Evolutionary conservation across 352 stramenopile genomes (phyloP).

Genomic region (Lagenidium sp.): DNA sequence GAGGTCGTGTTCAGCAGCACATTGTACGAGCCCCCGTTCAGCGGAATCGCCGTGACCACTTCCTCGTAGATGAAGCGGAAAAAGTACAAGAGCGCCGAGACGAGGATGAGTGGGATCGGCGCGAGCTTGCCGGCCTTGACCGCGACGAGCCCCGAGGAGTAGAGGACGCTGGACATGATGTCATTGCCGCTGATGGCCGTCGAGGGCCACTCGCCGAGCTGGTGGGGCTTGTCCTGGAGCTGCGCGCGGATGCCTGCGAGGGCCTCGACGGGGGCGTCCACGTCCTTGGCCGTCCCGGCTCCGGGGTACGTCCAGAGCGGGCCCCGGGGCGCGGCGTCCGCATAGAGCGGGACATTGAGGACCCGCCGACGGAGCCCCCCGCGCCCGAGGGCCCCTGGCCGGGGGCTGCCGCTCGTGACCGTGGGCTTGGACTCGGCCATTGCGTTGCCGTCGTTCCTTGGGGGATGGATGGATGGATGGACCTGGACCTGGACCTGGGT

Average conservation of each 20-base stretch:
- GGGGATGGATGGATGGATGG: too few species aligned
- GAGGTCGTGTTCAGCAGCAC: constrained; percentile 81
- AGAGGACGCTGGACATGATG: constrained; percentile 71
- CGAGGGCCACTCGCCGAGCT: constrained; percentile 55
- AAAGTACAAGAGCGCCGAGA: constrained; percentile 38
- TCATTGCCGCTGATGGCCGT: constrained; percentile 86
- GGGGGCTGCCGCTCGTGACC: too few species aligned
- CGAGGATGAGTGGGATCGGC: constrained; percentile 57
- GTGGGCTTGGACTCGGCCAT: background rate
- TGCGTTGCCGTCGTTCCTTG: too few species aligned
- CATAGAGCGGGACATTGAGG: constrained; percentile 9
- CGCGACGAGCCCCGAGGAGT: constrained; percentile 32
- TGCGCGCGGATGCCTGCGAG: constrained; percentile 16
- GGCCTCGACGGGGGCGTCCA: constrained; percentile 13
- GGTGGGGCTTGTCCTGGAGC: constrained; percentile 8
- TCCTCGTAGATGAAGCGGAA: constrained; percentile 78
- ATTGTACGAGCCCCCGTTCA: constrained; percentile 86
- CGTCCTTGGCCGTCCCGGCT: constrained; percentile 4
- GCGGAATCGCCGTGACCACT: constrained; percentile 69
- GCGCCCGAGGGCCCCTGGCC: too few species aligned
- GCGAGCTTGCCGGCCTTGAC: constrained; percentile 55
- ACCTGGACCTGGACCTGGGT: too few species aligned
- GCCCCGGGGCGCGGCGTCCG: constrained; percentile 2
- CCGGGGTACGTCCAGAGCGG: constrained; percentile 6
- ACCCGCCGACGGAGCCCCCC: constrained; percentile 5